Conservation (phyloP, 805 yeast species). For the Kregervanrija pseudodelftensis region DNA sequence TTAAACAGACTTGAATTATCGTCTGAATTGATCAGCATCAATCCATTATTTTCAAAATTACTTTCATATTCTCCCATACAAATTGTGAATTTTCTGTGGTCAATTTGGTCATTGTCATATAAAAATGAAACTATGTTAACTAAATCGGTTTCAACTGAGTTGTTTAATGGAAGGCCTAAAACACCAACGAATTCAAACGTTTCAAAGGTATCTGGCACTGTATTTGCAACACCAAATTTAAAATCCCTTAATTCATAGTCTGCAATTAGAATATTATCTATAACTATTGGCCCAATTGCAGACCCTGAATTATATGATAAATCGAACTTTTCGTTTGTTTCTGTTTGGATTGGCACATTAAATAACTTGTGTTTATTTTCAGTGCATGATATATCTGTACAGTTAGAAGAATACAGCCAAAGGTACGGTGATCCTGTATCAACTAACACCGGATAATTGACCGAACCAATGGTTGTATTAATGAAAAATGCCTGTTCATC, state of each 20-base stretch:
- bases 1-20: conserved; percentile 30
- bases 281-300: conserved; percentile 43
- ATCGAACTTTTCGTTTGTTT: conserved; percentile 28
- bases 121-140: conserved; percentile 37
- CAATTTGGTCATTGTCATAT: conserved; percentile 27
- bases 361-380: conserved; percentile 17
- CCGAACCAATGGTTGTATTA: conserved; percentile 33
- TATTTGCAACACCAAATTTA: conserved; percentile 45
- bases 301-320: conserved; percentile 48
- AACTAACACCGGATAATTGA: conserved; percentile 43
- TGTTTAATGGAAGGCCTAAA: conserved; percentile 48
- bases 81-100: conserved; percentile 36
- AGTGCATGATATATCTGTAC: conserved; percentile 38
- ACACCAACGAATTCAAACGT: conserved; percentile 52
- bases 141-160: conserved; percentile 26
- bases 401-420: conserved; percentile 53
- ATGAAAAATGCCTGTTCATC: conserved; percentile 31
- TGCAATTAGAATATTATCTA: conserved; percentile 32
- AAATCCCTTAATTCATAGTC: conserved; percentile 32
- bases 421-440: conserved; percentile 63
- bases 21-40: conserved; percentile 39
- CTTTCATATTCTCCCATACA: conserved; percentile 31
- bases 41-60: conserved; percentile 25
- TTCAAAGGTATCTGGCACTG: conserved; percentile 47
- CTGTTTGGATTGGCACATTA: conserved; percentile 10